Conservation (phyloP, 768 basidiomycete genomes). For the Russula virescens region DNA sequence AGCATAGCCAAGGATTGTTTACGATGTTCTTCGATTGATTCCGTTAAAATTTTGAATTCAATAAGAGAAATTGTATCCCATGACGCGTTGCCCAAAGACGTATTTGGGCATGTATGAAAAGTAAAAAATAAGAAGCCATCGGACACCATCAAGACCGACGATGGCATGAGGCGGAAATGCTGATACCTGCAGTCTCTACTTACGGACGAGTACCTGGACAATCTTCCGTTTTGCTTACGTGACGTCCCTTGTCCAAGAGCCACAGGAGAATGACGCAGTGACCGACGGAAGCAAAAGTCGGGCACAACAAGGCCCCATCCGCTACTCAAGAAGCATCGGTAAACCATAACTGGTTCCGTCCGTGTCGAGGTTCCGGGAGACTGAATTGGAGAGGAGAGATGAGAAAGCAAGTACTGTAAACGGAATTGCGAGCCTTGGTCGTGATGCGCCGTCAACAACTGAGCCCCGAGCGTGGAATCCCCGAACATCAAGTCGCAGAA, state of each 20-base stretch:
- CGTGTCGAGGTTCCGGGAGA: no score
- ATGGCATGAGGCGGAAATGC: background rate
- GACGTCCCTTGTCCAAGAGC: background rate
- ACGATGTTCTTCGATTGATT: conserved; percentile 4
- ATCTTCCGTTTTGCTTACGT: background rate
- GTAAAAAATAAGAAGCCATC: background rate
- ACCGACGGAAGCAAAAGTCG: background rate
- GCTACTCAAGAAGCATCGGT: no score
- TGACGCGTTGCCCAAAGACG: background rate
- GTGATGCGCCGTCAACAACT: background rate
- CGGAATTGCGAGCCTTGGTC: no score
- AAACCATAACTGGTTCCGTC: no score
- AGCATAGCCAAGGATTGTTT: background rate
- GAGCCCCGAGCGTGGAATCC: background rate
- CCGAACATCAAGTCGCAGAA: no score
- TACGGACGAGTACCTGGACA: background rate
- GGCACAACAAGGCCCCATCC: background rate
- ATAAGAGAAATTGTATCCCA: background rate
- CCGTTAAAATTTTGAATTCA: background rate
- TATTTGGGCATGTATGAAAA: conserved; percentile 1
- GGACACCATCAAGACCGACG: background rate
- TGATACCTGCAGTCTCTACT: background rate
- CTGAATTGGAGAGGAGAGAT: no score
- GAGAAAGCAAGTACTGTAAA: no score
- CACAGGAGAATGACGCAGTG: background rate